A percentile compares a stretch with the other conserved stretches of the same genome.
Evolutionary conservation across 768 basidiomycete species (phyloP).

Genomic region (Pisolithus microcarpus): DNA sequence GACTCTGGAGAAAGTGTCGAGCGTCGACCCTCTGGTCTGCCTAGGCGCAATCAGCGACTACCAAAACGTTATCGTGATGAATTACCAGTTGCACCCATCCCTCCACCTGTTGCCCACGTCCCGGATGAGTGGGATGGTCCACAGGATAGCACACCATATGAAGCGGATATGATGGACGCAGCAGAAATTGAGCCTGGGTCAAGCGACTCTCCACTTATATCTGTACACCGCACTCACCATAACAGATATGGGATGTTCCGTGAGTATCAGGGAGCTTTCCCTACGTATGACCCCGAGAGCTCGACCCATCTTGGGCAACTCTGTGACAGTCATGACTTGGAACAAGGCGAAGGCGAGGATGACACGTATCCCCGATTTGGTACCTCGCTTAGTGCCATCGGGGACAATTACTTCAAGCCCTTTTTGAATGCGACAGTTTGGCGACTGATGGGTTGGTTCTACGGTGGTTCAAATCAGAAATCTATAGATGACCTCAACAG

Average conservation of each 20-base stretch:
- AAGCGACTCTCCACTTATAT: not conserved
- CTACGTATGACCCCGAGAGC: not conserved
- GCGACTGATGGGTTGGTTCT: slow-evolving; percentile 18
- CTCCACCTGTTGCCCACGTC: no score
- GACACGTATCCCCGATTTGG: not conserved
- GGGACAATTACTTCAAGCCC: not conserved
- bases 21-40: no score
- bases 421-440: not conserved
- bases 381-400: no score
- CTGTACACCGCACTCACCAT: not conserved
- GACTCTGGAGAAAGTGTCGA: no score
- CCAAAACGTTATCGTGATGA: no score
- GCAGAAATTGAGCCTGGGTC: no score
- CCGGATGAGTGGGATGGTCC: no score
- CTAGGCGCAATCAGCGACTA: no score
- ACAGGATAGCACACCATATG: not conserved
- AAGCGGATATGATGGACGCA: not conserved
- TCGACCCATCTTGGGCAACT: not conserved
- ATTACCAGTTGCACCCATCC: no score
- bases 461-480: slow-evolving; percentile 10
- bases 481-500: slow-evolving; percentile 3
- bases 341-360: no score
- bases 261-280: not conserved
- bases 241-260: not conserved
- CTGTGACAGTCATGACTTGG: not conserved